Base-by-base conservation (phyloP, 2,329 filamentous ascomycete species). In the Coniochaeta sp. region DNA sequence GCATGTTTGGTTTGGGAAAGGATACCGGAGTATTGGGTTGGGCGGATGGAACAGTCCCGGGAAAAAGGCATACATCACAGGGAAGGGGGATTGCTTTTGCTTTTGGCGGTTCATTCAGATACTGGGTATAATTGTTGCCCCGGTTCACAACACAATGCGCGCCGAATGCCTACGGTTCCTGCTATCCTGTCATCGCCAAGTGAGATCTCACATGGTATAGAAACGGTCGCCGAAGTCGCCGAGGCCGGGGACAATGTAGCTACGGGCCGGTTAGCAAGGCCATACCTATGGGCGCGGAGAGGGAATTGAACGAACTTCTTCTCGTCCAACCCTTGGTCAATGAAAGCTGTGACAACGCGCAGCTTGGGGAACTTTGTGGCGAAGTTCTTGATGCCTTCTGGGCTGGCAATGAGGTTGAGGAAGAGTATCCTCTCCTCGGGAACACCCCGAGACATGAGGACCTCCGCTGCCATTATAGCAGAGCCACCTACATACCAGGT, bases 171-270 rank as follows among this genome's bases (percentile, higher is more conserved):
- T 48, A 48, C 18, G n/a, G 14, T 12, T 14, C 26, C 26, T 16
- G 18, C n/a, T 46, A 22, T 30, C 24, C n/a, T 12, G 13, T 12
- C 16, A n/a, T 28, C 45, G 26, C 13, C 3, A n/a, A 32, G 27
- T 47, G 27, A 16, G 24, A n/a, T n/a, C 3, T 48, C 45, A 96
- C 69, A 96, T 82, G 52, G 92, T 96, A 70, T 96, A 97, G 71
- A 94, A 97, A 58, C 92, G 80, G 67, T 97, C 92, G 54, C 92
- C 92, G 69, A 97, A 97, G 67, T 97, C 92, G 58, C 92, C 92
- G 16, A 97, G 78, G 26, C 92, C 92, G 26, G 92, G 92, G 51
- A 95, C 83, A 64, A 97, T 97, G 68, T 96, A 97, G 69, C 92
- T 97, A 67, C 57, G 58, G 31, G 55, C 51, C 48, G 51, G 66